Percentiles rank a stretch among this genome's conserved stretches.
These are phyloP conservation scores for Stemphylium beticola DNA, from an alignment of 2,329 filamentous ascomycete species.

Conservation along the genomic window DNA sequence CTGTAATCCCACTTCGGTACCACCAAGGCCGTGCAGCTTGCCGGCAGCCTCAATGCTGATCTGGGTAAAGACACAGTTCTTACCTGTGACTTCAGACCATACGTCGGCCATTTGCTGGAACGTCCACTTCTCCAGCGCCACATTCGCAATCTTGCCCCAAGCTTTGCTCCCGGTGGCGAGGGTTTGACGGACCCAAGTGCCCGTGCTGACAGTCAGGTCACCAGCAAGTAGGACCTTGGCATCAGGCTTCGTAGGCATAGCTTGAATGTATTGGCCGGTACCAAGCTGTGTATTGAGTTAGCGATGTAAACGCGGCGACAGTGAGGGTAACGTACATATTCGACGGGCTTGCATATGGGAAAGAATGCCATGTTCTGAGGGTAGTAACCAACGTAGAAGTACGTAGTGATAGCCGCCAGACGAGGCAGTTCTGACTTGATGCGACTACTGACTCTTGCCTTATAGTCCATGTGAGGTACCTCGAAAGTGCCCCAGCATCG, in stretches of 20 bases:
- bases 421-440: conserved; percentile 47
- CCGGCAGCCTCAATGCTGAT: conserved; percentile 17
- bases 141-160: conserved; percentile 34
- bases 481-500: conserved; percentile 42
- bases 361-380: conserved; percentile 40
- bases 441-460: conserved; percentile 50
- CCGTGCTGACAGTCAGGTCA: conserved; percentile 35
- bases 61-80: conserved; percentile 32
- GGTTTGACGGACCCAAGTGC: conserved; percentile 39
- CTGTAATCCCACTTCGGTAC: conserved; percentile 33
- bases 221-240: conserved; percentile 34
- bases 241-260: conserved; percentile 31
- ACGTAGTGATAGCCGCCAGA: conserved; percentile 36
- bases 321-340: conserved; percentile 20
- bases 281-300: conserved; percentile 11
- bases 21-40: conserved; percentile 28
- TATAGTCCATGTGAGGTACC: conserved; percentile 54
- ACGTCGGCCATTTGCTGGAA: conserved; percentile 34
- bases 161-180: conserved; percentile 24
- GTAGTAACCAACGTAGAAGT: conserved; percentile 40
- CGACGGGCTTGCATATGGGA: conserved; percentile 31
- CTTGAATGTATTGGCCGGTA: conserved; percentile 31
- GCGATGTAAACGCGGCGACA: neutral
- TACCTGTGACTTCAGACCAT: conserved; percentile 39
- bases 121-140: conserved; percentile 33